Evolutionary conservation across 495 filamentous ascomycete species (phyloP).

Genomic region (Delitschia confertaspora): DNA sequence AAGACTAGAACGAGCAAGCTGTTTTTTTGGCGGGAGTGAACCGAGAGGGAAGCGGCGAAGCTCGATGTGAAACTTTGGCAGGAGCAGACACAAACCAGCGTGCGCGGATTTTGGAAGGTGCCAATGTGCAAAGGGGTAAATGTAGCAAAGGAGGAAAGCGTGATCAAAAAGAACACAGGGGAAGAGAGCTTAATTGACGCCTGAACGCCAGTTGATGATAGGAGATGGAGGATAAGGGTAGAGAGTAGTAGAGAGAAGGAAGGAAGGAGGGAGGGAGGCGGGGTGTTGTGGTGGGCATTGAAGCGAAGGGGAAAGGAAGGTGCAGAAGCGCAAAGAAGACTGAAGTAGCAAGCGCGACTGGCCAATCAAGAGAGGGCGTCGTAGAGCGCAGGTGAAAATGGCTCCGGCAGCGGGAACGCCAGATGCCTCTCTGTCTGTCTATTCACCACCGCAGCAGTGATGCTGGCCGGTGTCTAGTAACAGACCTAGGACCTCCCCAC

Average conservation of each 20-base stretch:
- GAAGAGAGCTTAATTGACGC: neutral
- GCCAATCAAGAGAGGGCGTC: neutral
- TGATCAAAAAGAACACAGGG: neutral
- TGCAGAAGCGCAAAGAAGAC: neutral
- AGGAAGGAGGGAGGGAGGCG: neutral
- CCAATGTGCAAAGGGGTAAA: neutral
- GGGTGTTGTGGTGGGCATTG: neutral
- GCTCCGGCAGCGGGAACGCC: neutral
- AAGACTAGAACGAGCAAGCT: constrained; percentile 1
- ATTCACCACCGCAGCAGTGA: neutral
- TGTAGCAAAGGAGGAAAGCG: neutral
- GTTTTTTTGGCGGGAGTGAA: constrained; percentile 3
- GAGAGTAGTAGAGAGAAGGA: neutral
- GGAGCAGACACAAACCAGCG: neutral
- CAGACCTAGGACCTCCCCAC: no score
- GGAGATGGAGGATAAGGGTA: constrained; percentile 3
- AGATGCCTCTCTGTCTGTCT: neutral
- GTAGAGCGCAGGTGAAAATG: neutral
- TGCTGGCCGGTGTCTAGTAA: neutral
- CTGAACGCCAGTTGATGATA: constrained; percentile 1
- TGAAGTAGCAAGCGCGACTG: neutral
- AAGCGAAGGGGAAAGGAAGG: neutral
- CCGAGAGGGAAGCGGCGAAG: neutral
- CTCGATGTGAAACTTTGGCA: neutral
- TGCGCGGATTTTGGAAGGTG: neutral